Base-by-base conservation (phyloP, 352 stramenopile species). In the Blastocystis sp. region DNA sequence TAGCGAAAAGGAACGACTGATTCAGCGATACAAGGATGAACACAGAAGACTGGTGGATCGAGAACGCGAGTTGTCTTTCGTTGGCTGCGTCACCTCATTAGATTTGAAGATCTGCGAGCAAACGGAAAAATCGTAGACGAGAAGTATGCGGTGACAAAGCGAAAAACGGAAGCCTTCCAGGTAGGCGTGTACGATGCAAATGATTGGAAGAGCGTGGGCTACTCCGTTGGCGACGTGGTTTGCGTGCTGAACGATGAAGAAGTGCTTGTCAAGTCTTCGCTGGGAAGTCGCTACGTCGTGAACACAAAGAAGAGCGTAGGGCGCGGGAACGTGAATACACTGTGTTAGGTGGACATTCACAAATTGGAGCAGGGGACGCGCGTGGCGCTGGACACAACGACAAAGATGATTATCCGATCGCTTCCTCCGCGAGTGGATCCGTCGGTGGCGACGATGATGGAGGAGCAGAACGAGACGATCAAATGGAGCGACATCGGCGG, bases 351-450 rank as follows among this genome's bases (percentile, higher is more conserved):
- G 14, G 56, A 85, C 75, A 29, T 85, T 3, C 54, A 75, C 64
- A 97, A 97, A 87, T 92, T 99, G 63, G 97, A 97, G 90, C 92
- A 94, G 34, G 96, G 96, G 65, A 98, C 94, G 27, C 91, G 96
- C 54, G 96, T 99, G 44, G 94, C 95, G 36, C 90, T 99, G 56
- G 96, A 99, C 89, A 99, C 98, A 94, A 99, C 96, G n/a, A 99
- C 96, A 71, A 91, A 99, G 71, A 99, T 96, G 44, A 98, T 99
- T 89, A 99, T 99, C 95, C 93, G 95, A 73, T 92, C 95, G 78
- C 90, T 99, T 76, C 96, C 96, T 24, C 92, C 96, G 69, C 95
- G 99, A 87, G 95, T 99, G 75, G 96, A 99, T 89, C 96, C 96
- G 27, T 98, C 94, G 1, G 97, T 99, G 40, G 98, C 98, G 90